Conservation (phyloP, 148 eudicot species). For the Talinum fruticosum region DNA sequence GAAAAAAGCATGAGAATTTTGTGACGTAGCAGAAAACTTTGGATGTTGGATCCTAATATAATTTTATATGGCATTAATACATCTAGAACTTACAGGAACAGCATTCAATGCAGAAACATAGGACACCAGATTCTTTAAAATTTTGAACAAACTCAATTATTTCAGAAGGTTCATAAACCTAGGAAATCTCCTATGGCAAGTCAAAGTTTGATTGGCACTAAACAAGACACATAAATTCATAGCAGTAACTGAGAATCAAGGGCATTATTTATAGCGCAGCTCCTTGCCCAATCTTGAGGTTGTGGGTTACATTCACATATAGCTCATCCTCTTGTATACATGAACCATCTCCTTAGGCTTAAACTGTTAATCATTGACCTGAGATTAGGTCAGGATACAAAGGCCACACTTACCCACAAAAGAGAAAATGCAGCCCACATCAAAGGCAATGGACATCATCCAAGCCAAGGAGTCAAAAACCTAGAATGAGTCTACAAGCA, state of each 20-base stretch:
- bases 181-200: background rate
- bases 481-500: too few species aligned
- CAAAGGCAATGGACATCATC: too few species aligned
- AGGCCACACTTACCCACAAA: too few species aligned
- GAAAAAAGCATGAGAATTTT: background rate
- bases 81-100: background rate
- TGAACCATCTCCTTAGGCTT: background rate
- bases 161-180: background rate
- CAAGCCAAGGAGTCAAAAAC: too few species aligned
- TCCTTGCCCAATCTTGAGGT: background rate
- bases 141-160: background rate
- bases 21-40: background rate
- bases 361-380: too few species aligned
- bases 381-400: too few species aligned
- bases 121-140: too few species aligned
- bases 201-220: background rate
- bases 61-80: too few species aligned
- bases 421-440: too few species aligned
- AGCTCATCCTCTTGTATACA: background rate
- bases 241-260: background rate
- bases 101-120: background rate
- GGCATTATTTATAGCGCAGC: background rate
- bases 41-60: too few species aligned
- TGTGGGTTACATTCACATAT: background rate
- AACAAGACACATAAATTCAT: background rate